These are phyloP conservation scores for Yamadazyma conglobata DNA, from an alignment of 1,139 yeast genomes.

Conservation along the genomic window DNA sequence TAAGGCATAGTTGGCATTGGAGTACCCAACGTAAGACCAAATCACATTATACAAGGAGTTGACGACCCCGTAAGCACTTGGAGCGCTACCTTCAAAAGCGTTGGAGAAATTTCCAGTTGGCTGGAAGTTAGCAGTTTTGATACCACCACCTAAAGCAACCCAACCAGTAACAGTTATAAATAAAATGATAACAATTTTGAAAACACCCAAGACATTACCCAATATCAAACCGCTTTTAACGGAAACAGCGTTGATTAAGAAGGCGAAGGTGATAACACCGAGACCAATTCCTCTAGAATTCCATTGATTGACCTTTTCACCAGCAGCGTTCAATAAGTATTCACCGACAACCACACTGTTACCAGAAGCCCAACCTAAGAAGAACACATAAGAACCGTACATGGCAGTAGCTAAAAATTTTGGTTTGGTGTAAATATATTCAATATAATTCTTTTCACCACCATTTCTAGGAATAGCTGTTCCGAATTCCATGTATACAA, in stretches of 20 bases:
- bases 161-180: slow-evolving; percentile 75
- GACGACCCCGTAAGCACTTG: slow-evolving; percentile 75
- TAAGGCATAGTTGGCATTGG: slow-evolving; percentile 77
- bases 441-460: slow-evolving; percentile 83
- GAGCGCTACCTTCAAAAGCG: slow-evolving; percentile 56
- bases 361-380: slow-evolving; percentile 86
- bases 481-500: slow-evolving; percentile 82
- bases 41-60: slow-evolving; percentile 76
- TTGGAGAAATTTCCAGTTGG: slow-evolving; percentile 57
- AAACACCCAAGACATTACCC: slow-evolving; percentile 66
- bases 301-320: slow-evolving; percentile 66
- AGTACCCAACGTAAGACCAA: slow-evolving; percentile 75
- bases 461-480: slow-evolving; percentile 83
- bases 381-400: slow-evolving; percentile 73
- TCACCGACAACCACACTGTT: slow-evolving; percentile 54
- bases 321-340: slow-evolving; percentile 64
- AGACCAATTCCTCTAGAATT: slow-evolving; percentile 72
- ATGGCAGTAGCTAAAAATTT: slow-evolving; percentile 66
- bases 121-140: slow-evolving; percentile 45
- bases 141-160: slow-evolving; percentile 76
- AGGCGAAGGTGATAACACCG: slow-evolving; percentile 71
- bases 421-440: slow-evolving; percentile 67
- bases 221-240: slow-evolving; percentile 65
- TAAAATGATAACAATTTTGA: slow-evolving; percentile 65
- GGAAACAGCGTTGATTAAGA: slow-evolving; percentile 58